Evolutionary conservation across 2,329 filamentous ascomycete genomes (phyloP), one percentile per base, ranked within the genome.

Genomic region (Cordyceps pruinosa): DNA sequence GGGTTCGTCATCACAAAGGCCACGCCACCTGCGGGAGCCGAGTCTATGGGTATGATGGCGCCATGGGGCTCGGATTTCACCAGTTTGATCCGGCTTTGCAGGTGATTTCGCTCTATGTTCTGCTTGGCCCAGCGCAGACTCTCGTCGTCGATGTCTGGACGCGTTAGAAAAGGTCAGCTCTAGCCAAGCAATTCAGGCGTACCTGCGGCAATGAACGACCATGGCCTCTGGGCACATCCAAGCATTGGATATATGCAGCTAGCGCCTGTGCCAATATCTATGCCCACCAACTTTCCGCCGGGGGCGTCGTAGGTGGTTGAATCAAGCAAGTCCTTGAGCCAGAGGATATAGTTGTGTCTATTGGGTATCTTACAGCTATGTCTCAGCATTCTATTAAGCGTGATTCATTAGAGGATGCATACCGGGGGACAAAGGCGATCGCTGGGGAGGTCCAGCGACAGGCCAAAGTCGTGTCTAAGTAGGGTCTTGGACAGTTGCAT

Each of bases 1-100:
- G 94, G 94, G 63, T 99, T 99, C 61, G 88, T 93, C 85, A 97
- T 95, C 58, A 83, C 85, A 68, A 97, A 97, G 67, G 93, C 86
- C 44, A 96, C 76, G 3, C 61, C 66, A 8, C 73, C 68, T 2
- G 34, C 67, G 23, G 69, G 71, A 1, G 85, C 66, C 0, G 77
- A 76, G 39, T 84, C 75, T 0, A 90, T 67, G 0, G 88, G 85
- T 6, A 97, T 78, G 2, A 97, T 73, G 0, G 74, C 64, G 35
- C 80, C 81, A 0, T 73, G 67, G 0, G 74, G 63, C 0, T 73
- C 69, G 1, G 84, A 84, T 41, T 78, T 69, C 0, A 90, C 65
- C 0, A 96, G 68, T 4, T 71, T 82, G 58, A 96, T 87, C 0
- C 88, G 80, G 7, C 76, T 70, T 25, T 82, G 70, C 0, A 96